Evolutionary conservation across 179 eudicot genomes (phyloP).

Genomic region (Beta corolliflora): DNA sequence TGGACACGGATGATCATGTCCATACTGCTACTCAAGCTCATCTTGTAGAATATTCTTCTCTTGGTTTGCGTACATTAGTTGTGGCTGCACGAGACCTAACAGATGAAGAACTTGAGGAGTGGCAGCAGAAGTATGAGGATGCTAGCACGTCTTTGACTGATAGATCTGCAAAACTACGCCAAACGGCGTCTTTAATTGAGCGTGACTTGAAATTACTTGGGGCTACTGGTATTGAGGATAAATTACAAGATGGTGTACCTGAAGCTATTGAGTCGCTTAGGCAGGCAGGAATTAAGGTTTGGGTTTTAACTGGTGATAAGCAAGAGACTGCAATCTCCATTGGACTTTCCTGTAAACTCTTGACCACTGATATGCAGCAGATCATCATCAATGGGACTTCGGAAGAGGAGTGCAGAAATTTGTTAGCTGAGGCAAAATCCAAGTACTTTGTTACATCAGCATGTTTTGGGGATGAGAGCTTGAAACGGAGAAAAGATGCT

Average conservation of each 20-base stretch:
- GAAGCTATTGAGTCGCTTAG: constrained; percentile 92
- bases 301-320: constrained; percentile 97
- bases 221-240: constrained; percentile 93
- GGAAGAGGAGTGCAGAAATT: constrained; percentile 69
- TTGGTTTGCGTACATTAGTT: constrained; percentile 87
- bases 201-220: constrained; percentile 74
- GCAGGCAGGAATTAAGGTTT: constrained; percentile 92
- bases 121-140: constrained; percentile 89
- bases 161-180: constrained; percentile 70
- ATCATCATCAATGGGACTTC: constrained; percentile 87
- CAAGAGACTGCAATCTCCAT: constrained; percentile 97
- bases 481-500: constrained; percentile 41
- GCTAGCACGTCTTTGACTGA: constrained; percentile 92
- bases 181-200: constrained; percentile 76
- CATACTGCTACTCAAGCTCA: constrained; percentile 57
- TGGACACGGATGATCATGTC: constrained; percentile 40
- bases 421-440: constrained; percentile 67
- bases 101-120: constrained; percentile 70
- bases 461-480: constrained; percentile 35
- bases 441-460: constrained; percentile 51
- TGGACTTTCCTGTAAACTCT: constrained; percentile 83
- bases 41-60: constrained; percentile 73
- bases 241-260: constrained; percentile 95
- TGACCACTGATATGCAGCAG: constrained; percentile 83
- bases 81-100: constrained; percentile 75